These are phyloP conservation scores for Penicillium tannophilum DNA, from an alignment of 495 filamentous ascomycete genomes.

Conservation along the genomic window DNA sequence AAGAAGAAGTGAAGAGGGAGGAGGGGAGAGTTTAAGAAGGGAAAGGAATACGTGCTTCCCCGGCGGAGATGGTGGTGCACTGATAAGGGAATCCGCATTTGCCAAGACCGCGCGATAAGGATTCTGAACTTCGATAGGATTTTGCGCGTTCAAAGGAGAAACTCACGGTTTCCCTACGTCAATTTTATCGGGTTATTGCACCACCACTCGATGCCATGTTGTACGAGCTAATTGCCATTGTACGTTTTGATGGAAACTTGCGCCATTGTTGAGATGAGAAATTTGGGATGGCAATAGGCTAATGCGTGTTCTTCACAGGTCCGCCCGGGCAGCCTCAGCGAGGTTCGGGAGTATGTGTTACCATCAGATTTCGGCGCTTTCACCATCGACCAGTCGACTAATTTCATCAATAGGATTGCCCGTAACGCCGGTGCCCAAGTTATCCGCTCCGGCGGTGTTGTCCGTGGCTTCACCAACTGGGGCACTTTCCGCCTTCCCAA, in stretches of 20 bases:
- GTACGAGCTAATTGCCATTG: conserved; percentile 96
- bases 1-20: conserved; percentile 25
- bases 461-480: conserved; percentile 94
- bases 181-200: conserved; percentile 20
- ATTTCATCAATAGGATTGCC: conserved; percentile 64
- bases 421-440: conserved; percentile 80
- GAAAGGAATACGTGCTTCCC: conserved; percentile 31
- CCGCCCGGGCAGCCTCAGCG: conserved; percentile 80
- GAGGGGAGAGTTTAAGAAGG: conserved; percentile 31
- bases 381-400: conserved; percentile 15
- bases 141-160: conserved; percentile 22
- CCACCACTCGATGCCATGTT: conserved; percentile 63
- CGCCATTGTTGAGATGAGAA: background rate
- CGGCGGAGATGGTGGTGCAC: conserved; percentile 25
- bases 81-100: conserved; percentile 23
- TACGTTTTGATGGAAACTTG: conserved; percentile 50
- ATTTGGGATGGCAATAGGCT: conserved; percentile 7
- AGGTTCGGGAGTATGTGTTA: conserved; percentile 88
- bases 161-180: conserved; percentile 9
- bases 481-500: conserved; percentile 83
- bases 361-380: conserved; percentile 7
- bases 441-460: conserved; percentile 82
- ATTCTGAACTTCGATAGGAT: conserved; percentile 29
- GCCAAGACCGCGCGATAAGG: conserved; percentile 38
- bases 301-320: conserved; percentile 57